A percentile compares a stretch with the other conserved stretches of the same genome.
These are phyloP conservation scores for Trichoderma polysporum DNA, from an alignment of 2,329 filamentous ascomycete genomes.

Conservation along the genomic window DNA sequence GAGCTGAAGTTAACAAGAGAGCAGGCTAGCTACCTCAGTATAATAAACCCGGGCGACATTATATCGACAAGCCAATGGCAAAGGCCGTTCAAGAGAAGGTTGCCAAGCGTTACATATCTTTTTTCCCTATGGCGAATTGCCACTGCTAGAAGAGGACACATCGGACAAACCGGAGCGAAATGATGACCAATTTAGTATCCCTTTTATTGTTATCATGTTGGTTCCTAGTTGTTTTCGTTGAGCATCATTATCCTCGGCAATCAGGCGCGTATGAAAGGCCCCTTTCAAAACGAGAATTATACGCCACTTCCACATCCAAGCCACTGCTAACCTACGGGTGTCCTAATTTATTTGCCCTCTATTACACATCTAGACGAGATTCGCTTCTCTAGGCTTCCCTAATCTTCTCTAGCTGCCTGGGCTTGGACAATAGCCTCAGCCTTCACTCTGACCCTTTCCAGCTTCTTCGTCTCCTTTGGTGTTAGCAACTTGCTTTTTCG, in stretches of 20 bases:
- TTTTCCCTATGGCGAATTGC: background rate
- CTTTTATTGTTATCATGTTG: background rate
- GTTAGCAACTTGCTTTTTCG: constrained; percentile 59
- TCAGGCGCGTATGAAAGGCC: background rate
- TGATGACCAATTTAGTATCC: background rate
- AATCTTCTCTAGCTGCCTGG: background rate
- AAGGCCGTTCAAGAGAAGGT: background rate
- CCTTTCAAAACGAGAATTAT: background rate
- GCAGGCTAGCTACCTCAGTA: background rate
- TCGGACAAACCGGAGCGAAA: background rate
- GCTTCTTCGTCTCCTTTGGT: constrained; percentile 47
- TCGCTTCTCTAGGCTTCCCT: background rate
- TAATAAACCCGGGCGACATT: background rate
- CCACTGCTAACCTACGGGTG: background rate
- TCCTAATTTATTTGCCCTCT: background rate
- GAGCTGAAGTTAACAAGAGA: background rate
- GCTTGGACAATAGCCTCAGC: constrained; percentile 33
- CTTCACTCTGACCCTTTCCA: constrained; percentile 40
- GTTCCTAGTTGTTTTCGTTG: constrained; percentile 10
- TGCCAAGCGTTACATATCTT: background rate
- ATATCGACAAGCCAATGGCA: background rate
- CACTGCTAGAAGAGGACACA: background rate
- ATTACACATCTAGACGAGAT: background rate
- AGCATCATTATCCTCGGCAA: constrained; percentile 13
- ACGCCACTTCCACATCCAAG: background rate